Percentiles rank a stretch among this genome's conserved stretches.
These are phyloP conservation scores for Kitagawia praeruptora DNA, from an alignment of 129 eudicot species.

Conservation along the genomic window DNA sequence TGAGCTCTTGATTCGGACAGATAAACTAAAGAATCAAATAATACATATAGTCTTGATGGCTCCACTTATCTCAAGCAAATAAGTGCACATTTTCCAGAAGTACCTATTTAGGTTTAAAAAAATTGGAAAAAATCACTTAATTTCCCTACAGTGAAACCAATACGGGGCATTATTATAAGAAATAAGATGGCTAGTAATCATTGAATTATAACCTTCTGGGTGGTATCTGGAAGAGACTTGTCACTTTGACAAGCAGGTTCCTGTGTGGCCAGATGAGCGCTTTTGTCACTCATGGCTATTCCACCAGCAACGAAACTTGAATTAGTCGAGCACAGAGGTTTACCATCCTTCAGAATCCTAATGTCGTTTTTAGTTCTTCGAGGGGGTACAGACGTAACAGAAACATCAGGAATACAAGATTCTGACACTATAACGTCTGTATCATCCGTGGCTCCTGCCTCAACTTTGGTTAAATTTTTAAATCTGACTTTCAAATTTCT, in stretches of 20 bases:
- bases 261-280: constrained; percentile 17
- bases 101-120: no score
- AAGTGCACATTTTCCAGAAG: not conserved
- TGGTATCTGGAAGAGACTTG: constrained; percentile 32
- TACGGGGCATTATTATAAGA: not conserved
- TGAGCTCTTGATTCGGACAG: not conserved
- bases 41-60: not conserved
- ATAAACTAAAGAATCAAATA: not conserved
- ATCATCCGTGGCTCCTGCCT: constrained; percentile 22
- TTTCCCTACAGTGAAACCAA: not conserved
- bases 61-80: not conserved
- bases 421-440: constrained; percentile 23
- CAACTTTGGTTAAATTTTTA: constrained; percentile 30
- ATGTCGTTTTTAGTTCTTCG: constrained; percentile 59
- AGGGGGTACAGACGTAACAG: constrained; percentile 70
- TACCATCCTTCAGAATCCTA: constrained; percentile 40
- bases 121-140: not conserved
- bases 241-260: constrained; percentile 26
- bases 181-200: not conserved
- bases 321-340: constrained; percentile 31
- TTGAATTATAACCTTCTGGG: constrained; percentile 33
- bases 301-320: constrained; percentile 33
- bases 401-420: constrained; percentile 37
- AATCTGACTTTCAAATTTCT: constrained; percentile 49
- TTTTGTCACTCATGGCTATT: constrained; percentile 26